These are phyloP conservation scores for Daphne laureola DNA, from an alignment of 441 rosid species.

Conservation along the genomic window DNA sequence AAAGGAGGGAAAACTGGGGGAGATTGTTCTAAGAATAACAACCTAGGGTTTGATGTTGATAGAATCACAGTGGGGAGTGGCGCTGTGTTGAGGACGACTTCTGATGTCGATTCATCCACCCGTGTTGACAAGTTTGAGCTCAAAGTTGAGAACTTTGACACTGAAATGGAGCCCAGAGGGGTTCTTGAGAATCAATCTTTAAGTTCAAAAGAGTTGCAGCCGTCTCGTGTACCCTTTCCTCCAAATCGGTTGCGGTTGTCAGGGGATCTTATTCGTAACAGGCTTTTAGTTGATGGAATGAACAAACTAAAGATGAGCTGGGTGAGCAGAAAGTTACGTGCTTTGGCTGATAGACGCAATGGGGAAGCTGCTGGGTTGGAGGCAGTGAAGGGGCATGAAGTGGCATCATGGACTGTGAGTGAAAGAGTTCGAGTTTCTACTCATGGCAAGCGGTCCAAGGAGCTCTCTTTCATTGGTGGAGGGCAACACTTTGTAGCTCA, in stretches of 20 bases:
- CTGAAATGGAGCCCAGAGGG: constrained; percentile 20
- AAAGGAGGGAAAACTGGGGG: constrained; percentile 19
- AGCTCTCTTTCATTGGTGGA: constrained; percentile 57
- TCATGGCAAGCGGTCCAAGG: constrained; percentile 56
- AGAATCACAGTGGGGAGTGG: constrained; percentile 10
- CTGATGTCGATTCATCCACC: no score
- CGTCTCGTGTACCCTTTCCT: constrained; percentile 22
- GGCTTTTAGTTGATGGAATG: constrained; percentile 14
- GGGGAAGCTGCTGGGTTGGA: constrained; percentile 15
- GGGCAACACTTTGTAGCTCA: constrained; percentile 80
- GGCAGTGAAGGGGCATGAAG: constrained; percentile 18
- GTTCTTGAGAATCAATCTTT: constrained; percentile 25
- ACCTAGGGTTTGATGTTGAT: constrained; percentile 11
- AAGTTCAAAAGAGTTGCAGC: constrained; percentile 35
- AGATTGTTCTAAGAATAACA: constrained; percentile 7
- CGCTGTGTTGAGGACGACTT: no score
- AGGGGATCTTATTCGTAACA: constrained; percentile 16
- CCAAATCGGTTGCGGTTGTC: constrained; percentile 15
- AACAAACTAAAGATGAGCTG: constrained; percentile 31
- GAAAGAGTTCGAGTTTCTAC: constrained; percentile 48
- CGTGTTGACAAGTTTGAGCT: constrained; percentile 11
- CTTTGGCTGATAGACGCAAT: constrained; percentile 10
- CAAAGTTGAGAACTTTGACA: constrained; percentile 23
- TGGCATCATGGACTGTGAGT: constrained; percentile 23
- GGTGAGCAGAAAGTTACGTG: constrained; percentile 44